Base-by-base conservation (phyloP, 176 grass and related monocot genomes). In the Raddia guianensis region DNA sequence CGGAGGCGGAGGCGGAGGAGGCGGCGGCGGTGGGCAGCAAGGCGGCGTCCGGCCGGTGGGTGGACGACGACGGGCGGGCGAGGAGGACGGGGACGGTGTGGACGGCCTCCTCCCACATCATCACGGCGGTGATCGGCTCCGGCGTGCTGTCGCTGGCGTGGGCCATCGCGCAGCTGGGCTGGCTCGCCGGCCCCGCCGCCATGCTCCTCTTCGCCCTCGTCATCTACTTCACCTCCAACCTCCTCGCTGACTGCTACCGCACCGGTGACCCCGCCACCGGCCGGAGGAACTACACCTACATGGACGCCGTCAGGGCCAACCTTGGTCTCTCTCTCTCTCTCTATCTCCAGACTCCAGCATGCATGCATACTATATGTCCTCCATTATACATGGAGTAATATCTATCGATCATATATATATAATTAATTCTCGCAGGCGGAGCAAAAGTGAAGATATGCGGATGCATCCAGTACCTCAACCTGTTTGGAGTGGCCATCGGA, bases 61-160 rank as follows among this genome's bases (percentile, higher is more conserved):
- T 82, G 2, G 90, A 92, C 67, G 89, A 91, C 40, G 89, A 91
- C 71, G 85, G 76, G 5, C 85, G 77, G 15, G 56, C 73, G 12
- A 87, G 82, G 67, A 60, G 89, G 84, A 91, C 77, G 81, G 89
- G 89, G 10, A 88, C 70, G 10, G 57, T 91, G 20, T 87, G 63
- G 81, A 91, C 89, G 42, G 89, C 89, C 14, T 81, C 76, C 33
- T 77, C 90, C n/a, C 90, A 92, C 84, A 88, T 92, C 78, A 92
- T 89, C 32, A 89, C 90, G 15, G 86, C 83, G 8, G 86, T 92
- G 6, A 92, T 92, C 68, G 90, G 90, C 13, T 86, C 90, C 1
- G 86, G 86, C 7, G 86, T 92, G 43, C 74, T 92, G 11, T 85
- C 86, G 5, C 86, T 92, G 44, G 73, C 86, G 27, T 92, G 86